phyloP scores from a whole-genome alignment of 1,284 basidiomycete species.

The Tranzscheliella williamsii region DNA sequence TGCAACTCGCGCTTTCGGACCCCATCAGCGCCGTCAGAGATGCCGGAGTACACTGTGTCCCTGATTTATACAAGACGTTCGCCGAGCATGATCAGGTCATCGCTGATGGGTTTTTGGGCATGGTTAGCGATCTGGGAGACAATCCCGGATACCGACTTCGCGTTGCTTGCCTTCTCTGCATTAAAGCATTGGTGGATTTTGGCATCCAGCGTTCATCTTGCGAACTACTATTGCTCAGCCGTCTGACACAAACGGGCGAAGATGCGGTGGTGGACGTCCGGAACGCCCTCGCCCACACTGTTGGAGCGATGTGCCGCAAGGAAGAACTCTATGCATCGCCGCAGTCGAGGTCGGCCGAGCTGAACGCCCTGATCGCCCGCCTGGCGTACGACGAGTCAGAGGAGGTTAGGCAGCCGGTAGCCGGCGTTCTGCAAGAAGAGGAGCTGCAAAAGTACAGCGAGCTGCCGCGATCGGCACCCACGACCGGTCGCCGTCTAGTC shows the following conservation, averaged over 20 bases:
- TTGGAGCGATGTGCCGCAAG: slow-evolving; percentile 64
- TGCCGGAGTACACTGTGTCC: slow-evolving; percentile 70
- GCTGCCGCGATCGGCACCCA: not conserved
- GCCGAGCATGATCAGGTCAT: slow-evolving; percentile 45
- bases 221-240: slow-evolving; percentile 69
- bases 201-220: slow-evolving; percentile 60
- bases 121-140: slow-evolving; percentile 53
- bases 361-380: slow-evolving; percentile 42
- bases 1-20: slow-evolving; percentile 75
- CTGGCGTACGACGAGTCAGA: slow-evolving; percentile 41
- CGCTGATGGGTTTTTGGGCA: slow-evolving; percentile 54
- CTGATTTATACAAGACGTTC: slow-evolving; percentile 43
- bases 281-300: slow-evolving; percentile 76
- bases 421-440: slow-evolving; percentile 21
- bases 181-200: slow-evolving; percentile 41
- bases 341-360: slow-evolving; percentile 29
- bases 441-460: slow-evolving; percentile 7
- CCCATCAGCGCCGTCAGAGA: slow-evolving; percentile 81
- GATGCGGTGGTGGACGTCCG: slow-evolving; percentile 78
- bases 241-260: slow-evolving; percentile 71
- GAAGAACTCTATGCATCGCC: slow-evolving; percentile 55
- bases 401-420: slow-evolving; percentile 47
- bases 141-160: slow-evolving; percentile 54
- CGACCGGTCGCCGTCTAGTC: slow-evolving; percentile 26
- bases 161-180: slow-evolving; percentile 47